These are phyloP conservation scores for Cucumis melo DNA, from an alignment of 306 rosid genomes.

Conservation along the genomic window DNA sequence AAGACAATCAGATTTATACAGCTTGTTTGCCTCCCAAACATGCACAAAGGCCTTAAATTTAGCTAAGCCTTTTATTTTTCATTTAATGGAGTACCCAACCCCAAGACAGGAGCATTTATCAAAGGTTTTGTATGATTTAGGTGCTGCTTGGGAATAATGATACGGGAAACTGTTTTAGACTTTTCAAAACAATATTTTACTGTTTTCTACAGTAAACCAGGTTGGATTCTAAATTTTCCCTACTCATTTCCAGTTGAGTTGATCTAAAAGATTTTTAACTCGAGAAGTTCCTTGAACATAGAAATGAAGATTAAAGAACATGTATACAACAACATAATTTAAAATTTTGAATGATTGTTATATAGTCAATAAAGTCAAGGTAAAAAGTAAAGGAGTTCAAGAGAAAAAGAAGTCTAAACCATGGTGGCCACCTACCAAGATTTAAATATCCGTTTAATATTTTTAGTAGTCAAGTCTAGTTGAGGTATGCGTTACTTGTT, in stretches of 20 bases:
- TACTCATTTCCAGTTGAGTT: background rate
- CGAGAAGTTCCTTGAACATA: background rate
- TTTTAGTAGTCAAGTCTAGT: background rate
- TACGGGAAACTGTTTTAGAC: background rate
- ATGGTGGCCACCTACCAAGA: background rate
- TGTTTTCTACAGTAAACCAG: background rate
- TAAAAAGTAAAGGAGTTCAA: background rate
- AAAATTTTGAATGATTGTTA: background rate
- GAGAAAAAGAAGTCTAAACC: background rate
- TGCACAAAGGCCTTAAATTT: background rate
- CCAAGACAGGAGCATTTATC: background rate
- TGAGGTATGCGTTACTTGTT: background rate
- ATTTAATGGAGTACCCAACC: background rate
- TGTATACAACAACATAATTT: background rate
- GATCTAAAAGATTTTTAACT: background rate
- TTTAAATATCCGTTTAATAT: background rate
- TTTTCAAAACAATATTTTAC: background rate
- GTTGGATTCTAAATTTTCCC: background rate
- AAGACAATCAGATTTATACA: background rate
- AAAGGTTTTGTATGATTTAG: slow-evolving; percentile 1
- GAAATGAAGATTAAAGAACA: background rate
- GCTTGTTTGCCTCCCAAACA: background rate
- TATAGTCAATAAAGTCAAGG: background rate
- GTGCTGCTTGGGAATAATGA: background rate
- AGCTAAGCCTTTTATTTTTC: background rate